A percentile compares a stretch with the other conserved stretches of the same genome.
Conservation (phyloP, 2,329 filamentous ascomycete genomes). For the Lasiodiplodia sp. region DNA sequence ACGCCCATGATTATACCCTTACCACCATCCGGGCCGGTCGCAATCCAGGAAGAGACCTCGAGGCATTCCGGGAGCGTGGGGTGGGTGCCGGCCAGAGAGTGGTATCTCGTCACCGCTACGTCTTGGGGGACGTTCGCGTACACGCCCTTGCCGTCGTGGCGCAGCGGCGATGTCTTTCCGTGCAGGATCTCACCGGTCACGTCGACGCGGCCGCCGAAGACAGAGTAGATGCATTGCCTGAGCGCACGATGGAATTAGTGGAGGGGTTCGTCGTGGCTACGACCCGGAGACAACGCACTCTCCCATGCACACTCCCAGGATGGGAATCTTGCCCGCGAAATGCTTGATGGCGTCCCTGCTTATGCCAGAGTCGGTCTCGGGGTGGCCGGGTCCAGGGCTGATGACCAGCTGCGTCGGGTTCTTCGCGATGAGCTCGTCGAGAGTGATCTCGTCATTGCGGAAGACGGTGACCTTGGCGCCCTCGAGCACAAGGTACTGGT, state of each 20-base stretch:
- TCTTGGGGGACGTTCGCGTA: conserved; percentile 82
- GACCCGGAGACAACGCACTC: conserved; percentile 65
- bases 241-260: conserved; percentile 23
- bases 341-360: conserved; percentile 90
- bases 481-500: conserved; percentile 97
- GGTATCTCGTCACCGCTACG: conserved; percentile 91
- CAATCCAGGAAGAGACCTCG: conserved; percentile 90
- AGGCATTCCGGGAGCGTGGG: conserved; percentile 84
- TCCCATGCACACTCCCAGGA: conserved; percentile 99
- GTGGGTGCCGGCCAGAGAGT: conserved; percentile 92
- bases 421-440: conserved; percentile 82
- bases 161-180: conserved; percentile 91
- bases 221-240: conserved; percentile 93
- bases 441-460: conserved; percentile 88
- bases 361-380: conserved; percentile 87
- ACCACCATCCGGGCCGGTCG: conserved; percentile 73
- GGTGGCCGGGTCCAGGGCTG: conserved; percentile 94
- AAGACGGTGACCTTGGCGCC: conserved; percentile 89
- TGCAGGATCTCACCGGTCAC: conserved; percentile 96
- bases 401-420: conserved; percentile 93
- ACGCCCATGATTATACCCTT: conserved; percentile 96
- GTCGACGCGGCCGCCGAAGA: conserved; percentile 88
- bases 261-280: not conserved
- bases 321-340: conserved; percentile 92
- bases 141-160: conserved; percentile 90